Base-by-base conservation (phyloP, 2,329 filamentous ascomycete genomes). In the Aureobasidium zeae region DNA sequence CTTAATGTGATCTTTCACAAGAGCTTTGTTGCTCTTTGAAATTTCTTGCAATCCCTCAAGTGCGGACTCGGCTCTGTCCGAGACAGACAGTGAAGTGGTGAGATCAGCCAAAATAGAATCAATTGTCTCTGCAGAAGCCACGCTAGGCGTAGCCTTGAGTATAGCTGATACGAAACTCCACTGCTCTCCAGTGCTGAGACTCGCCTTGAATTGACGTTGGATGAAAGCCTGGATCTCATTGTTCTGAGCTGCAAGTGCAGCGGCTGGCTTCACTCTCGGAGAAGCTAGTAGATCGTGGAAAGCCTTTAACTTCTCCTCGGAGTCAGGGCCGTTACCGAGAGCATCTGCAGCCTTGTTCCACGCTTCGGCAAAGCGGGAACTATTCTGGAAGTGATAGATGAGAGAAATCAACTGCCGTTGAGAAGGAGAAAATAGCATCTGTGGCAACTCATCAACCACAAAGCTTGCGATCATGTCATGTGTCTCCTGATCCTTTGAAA, bases 351-450 rank as follows among this genome's bases (percentile, higher is more conserved):
- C 21, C 10, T 39, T 32, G 29, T 46, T 48, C 48, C 48, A 50
- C 12, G 42, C 33, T 13, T 56, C 47, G 56, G 51, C 32, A 65
- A 63, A 52, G 55, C 54, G 41, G 49, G 60, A n/a, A 10, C 59
- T 52, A 1, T 56, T 50, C 4, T 56, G 53, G 19, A 63, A 65
- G 1, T 72, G 60, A 35, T 79, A 72, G 0, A 94, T 65, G 9
- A 79, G 76, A 0, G 79, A 74, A 6, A 87, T 66, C 0, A 94
- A 60, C 38, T 80, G 73, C 2, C 73, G 62, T 0, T 77, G 75
- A 1, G 86, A 88, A 0, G 83, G 76, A 0, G 85, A 87, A 2
- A 72, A 62, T 2, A 88, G 63, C 12, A 91, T 64, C 1, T 67
- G 63, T 0, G 73, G 66, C 11, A 82, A 66, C 48, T 79, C 67